Conservation (phyloP, 257 asterid species). For the Solanum infundibuliforme region DNA sequence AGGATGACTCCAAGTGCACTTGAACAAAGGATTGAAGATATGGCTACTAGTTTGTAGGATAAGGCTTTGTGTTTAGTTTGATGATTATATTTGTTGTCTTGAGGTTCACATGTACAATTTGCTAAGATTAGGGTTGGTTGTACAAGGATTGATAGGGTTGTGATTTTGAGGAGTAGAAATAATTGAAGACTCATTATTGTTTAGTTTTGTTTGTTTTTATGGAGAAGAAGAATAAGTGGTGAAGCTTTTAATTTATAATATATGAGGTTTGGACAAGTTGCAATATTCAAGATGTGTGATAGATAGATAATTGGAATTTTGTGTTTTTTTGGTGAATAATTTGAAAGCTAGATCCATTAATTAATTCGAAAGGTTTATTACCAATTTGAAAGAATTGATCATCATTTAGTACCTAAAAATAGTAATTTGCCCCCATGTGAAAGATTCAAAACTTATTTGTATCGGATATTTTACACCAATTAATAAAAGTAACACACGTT, state of each 20-base stretch:
- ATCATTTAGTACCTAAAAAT: background rate
- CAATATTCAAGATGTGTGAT: background rate
- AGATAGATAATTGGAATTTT: background rate
- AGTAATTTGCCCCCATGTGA: background rate
- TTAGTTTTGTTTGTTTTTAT: background rate
- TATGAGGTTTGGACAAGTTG: background rate
- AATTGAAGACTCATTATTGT: background rate
- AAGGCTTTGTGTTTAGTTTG: background rate
- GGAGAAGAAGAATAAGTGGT: background rate
- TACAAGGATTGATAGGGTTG: background rate
- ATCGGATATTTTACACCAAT: too few relatives aligned
- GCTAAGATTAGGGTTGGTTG: conserved; percentile 5
- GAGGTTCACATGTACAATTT: conserved; percentile 13
- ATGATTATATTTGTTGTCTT: background rate
- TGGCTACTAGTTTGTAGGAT: conserved; percentile 6
- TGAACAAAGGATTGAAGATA: conserved; percentile 7
- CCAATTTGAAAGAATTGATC: background rate
- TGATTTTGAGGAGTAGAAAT: background rate
- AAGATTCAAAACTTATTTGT: background rate
- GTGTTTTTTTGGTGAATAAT: background rate
- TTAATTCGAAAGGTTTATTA: background rate
- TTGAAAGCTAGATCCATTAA: background rate
- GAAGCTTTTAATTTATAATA: background rate
- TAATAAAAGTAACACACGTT: accelerated
- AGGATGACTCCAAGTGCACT: conserved; percentile 9